phyloP scores from a whole-genome alignment of 345 rosid species.

The Bruguiera sexangula region DNA sequence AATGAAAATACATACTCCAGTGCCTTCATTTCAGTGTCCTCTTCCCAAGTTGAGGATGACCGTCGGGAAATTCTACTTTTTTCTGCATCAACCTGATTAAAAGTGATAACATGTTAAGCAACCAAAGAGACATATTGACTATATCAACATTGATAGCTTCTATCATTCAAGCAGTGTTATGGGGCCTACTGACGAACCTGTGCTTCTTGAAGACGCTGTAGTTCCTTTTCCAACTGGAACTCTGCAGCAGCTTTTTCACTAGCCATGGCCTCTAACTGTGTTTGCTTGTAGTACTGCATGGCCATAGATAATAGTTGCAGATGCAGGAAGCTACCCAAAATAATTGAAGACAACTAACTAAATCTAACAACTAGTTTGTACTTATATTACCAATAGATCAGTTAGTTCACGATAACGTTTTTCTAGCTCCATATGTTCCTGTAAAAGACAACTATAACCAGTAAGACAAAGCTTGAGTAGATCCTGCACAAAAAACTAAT shows the following conservation, averaged over 20 bases:
- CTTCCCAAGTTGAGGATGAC: slow-evolving; percentile 82
- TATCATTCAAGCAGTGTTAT: slow-evolving; percentile 13
- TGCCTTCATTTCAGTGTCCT: slow-evolving; percentile 85
- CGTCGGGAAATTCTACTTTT: slow-evolving; percentile 75
- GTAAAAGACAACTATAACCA: slow-evolving; percentile 29
- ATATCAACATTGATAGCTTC: slow-evolving; percentile 2
- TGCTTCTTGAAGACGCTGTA: slow-evolving; percentile 78
- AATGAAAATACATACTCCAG: slow-evolving; percentile 64
- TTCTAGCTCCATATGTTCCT: slow-evolving; percentile 99
- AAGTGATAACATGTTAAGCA: slow-evolving; percentile 2
- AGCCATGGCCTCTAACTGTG: slow-evolving; percentile 93
- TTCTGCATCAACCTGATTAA: slow-evolving; percentile 79
- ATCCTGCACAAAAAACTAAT: no score
- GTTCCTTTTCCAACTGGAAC: slow-evolving; percentile 95
- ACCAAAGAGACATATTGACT: not conserved
- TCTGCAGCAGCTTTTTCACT: slow-evolving; percentile 99
- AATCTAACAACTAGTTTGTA: not conserved
- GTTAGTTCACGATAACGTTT: slow-evolving; percentile 98
- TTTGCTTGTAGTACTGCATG: slow-evolving; percentile 95
- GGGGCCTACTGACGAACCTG: slow-evolving; percentile 46
- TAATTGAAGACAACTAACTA: no score
- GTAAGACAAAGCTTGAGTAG: slow-evolving; percentile 19
- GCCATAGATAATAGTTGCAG: slow-evolving; percentile 12
- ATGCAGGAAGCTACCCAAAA: not conserved
- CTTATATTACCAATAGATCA: slow-evolving; percentile 75